These are phyloP conservation scores for Davidsoniella eucalypti DNA, from an alignment of 2,329 filamentous ascomycete species.

Conservation along the genomic window DNA sequence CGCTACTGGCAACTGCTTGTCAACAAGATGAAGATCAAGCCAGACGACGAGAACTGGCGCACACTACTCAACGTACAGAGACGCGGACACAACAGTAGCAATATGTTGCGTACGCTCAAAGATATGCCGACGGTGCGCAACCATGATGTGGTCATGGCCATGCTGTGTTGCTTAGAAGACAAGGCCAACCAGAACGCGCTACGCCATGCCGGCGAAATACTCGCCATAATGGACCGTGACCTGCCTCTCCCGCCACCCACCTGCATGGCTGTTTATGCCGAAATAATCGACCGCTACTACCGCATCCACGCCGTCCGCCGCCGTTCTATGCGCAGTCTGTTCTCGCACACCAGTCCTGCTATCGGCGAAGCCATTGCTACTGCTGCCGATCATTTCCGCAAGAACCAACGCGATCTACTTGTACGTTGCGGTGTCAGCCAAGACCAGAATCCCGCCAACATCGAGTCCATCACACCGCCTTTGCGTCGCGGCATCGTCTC, in stretches of 20 bases:
- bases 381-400: slow-evolving; percentile 1
- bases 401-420: slow-evolving; percentile 9
- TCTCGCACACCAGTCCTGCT: neutral
- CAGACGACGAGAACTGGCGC: slow-evolving; percentile 57
- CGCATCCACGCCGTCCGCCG: neutral
- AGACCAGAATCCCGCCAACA: neutral
- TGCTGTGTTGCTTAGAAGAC: slow-evolving; percentile 47
- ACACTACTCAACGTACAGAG: slow-evolving; percentile 52
- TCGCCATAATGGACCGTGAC: slow-evolving; percentile 39
- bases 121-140: slow-evolving; percentile 30
- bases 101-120: slow-evolving; percentile 41
- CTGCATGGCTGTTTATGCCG: slow-evolving; percentile 1
- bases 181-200: slow-evolving; percentile 58
- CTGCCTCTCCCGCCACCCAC: slow-evolving; percentile 14
- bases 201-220: slow-evolving; percentile 43
- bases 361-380: neutral
- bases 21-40: slow-evolving; percentile 37
- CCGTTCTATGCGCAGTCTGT: neutral
- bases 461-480: neutral
- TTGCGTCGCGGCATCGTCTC: neutral
- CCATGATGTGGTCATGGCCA: slow-evolving; percentile 10
- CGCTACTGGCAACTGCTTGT: slow-evolving; percentile 68
- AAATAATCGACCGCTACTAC: slow-evolving; percentile 10
- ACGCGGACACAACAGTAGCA: slow-evolving; percentile 45
- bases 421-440: neutral